Evolutionary conservation across 2,329 filamentous ascomycete species (phyloP).

Genomic region (Anisogramma anomala): DNA sequence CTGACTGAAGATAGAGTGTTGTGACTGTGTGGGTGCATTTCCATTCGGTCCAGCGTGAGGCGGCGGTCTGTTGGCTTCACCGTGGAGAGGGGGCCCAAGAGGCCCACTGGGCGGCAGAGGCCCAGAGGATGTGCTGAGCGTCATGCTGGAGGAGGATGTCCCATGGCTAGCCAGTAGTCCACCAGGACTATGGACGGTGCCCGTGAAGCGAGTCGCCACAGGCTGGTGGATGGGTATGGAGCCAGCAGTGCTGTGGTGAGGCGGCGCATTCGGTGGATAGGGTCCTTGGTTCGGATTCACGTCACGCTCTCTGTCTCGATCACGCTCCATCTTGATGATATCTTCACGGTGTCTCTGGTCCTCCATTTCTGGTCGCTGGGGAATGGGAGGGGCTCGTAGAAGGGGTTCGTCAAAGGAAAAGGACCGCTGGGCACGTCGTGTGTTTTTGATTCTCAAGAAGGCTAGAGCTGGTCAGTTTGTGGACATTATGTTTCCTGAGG

Average conservation of each 20-base stretch:
- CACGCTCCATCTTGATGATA: slow-evolving; percentile 36
- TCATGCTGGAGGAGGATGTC: slow-evolving; percentile 41
- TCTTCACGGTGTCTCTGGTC: slow-evolving; percentile 38
- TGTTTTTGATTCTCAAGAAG: slow-evolving; percentile 6
- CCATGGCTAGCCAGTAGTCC: slow-evolving; percentile 70
- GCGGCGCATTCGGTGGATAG: slow-evolving; percentile 54
- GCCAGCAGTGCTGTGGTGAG: slow-evolving; percentile 77
- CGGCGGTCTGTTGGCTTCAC: slow-evolving; percentile 38
- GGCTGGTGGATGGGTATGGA: slow-evolving; percentile 91
- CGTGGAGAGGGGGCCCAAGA: slow-evolving; percentile 42
- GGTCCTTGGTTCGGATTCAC: slow-evolving; percentile 39
- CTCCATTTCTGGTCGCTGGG: slow-evolving; percentile 29
- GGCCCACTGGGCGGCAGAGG: slow-evolving; percentile 39
- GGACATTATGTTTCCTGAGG: not conserved
- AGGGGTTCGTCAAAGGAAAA: slow-evolving; percentile 15
- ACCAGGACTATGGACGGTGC: slow-evolving; percentile 83
- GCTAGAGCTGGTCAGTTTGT: slow-evolving; percentile 8
- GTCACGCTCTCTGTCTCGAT: slow-evolving; percentile 60
- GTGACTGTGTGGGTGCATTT: slow-evolving; percentile 26
- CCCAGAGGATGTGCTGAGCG: slow-evolving; percentile 40
- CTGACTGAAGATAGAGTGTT: slow-evolving; percentile 47
- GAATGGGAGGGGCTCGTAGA: slow-evolving; percentile 38
- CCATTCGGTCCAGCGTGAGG: slow-evolving; percentile 41
- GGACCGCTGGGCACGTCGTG: not conserved
- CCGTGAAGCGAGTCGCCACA: slow-evolving; percentile 68